These are phyloP conservation scores for Wallacemonas collosoma DNA, from an alignment of 208 protist species.

Conservation along the genomic window DNA sequence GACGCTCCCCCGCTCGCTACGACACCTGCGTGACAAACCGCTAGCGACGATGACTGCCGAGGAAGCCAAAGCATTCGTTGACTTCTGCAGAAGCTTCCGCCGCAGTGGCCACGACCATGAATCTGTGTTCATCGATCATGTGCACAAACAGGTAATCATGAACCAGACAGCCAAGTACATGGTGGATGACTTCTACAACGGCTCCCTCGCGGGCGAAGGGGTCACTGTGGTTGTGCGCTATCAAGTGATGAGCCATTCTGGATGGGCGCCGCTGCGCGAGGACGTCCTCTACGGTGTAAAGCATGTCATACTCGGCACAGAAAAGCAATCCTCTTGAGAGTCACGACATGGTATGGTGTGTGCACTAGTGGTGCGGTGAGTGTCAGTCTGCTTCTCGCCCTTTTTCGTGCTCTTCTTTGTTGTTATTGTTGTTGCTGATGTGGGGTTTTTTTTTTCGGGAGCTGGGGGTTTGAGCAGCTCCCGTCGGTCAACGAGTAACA, in stretches of 20 bases:
- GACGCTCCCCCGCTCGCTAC: conserved; percentile 16
- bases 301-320: neutral
- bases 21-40: neutral
- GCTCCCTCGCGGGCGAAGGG: conserved; percentile 19
- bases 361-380: neutral
- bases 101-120: conserved; percentile 34
- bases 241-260: conserved; percentile 77
- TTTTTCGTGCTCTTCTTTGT: too few species aligned
- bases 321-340: neutral
- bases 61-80: neutral
- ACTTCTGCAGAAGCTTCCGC: conserved; percentile 1
- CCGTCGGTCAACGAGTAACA: too few species aligned
- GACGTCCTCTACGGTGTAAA: conserved; percentile 18
- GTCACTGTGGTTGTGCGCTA: conserved; percentile 67
- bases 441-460: too few species aligned
- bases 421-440: too few species aligned
- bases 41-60: neutral
- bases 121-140: conserved; percentile 38
- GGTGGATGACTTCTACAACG: conserved; percentile 42
- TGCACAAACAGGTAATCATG: conserved; percentile 34
- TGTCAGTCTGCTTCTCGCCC: neutral
- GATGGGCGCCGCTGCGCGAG: conserved; percentile 59
- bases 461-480: too few species aligned
- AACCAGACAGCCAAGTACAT: conserved; percentile 63
- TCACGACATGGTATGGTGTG: neutral